Conservation (phyloP, 2,329 filamentous ascomycete genomes). For the Neurospora crassa region DNA sequence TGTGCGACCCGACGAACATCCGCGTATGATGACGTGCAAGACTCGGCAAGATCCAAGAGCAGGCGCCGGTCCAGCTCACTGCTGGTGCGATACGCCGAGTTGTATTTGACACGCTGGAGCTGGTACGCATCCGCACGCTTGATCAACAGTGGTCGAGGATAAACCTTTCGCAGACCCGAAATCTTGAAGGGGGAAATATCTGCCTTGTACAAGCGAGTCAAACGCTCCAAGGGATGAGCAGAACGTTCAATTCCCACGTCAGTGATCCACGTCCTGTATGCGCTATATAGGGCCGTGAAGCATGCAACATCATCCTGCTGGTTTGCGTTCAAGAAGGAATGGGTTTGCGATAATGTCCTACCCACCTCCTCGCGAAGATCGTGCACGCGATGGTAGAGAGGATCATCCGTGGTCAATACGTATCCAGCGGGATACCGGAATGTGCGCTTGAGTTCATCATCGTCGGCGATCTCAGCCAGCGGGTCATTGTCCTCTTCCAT, state of each 20-base stretch:
- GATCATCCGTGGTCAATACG: slow-evolving; percentile 51
- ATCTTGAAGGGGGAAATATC: slow-evolving; percentile 93
- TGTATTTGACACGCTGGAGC: slow-evolving; percentile 86
- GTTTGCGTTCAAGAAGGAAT: slow-evolving; percentile 69
- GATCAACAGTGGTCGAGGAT: slow-evolving; percentile 84
- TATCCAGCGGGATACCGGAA: slow-evolving; percentile 89
- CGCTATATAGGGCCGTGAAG: slow-evolving; percentile 85
- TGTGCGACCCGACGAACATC: slow-evolving; percentile 94
- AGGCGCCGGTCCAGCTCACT: slow-evolving; percentile 82
- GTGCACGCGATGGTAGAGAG: slow-evolving; percentile 69
- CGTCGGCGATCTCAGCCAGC: slow-evolving; percentile 57
- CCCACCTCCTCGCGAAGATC: slow-evolving; percentile 72
- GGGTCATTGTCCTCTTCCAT: slow-evolving; percentile 44
- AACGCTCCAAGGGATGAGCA: slow-evolving; percentile 82
- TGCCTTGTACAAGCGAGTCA: slow-evolving; percentile 72
- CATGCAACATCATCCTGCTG: slow-evolving; percentile 94
- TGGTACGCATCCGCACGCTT: slow-evolving; percentile 93
- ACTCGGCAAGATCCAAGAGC: slow-evolving; percentile 79
- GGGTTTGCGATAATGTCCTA: slow-evolving; percentile 70
- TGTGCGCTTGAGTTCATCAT: slow-evolving; percentile 74
- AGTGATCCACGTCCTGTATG: slow-evolving; percentile 93
- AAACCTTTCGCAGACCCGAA: slow-evolving; percentile 82
- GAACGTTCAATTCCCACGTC: slow-evolving; percentile 95
- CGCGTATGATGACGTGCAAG: slow-evolving; percentile 83
- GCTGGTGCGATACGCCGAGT: slow-evolving; percentile 77